A percentile compares a stretch with the other conserved stretches of the same genome.
Conservation (phyloP, 106 monocot genomes). For the Allium cepa region DNA sequence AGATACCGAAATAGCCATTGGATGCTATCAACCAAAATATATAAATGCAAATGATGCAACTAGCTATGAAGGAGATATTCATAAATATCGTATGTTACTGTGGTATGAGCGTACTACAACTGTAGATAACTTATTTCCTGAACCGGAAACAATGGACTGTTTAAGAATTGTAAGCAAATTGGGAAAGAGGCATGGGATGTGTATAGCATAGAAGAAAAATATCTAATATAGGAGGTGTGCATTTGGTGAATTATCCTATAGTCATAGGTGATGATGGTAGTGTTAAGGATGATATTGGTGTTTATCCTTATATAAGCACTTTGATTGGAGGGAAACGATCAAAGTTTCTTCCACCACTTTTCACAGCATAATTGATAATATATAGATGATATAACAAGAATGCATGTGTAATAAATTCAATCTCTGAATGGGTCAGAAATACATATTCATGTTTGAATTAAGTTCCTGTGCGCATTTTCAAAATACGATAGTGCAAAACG, state of each 20-base stretch:
- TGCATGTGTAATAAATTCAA: too few species aligned
- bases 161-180: constrained; percentile 3
- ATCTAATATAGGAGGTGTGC: too few species aligned
- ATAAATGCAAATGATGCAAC: neutral
- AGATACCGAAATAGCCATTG: constrained; percentile 57
- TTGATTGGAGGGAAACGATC: constrained; percentile 32
- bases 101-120: constrained; percentile 43
- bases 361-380: neutral
- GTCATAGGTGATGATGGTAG: constrained; percentile 14
- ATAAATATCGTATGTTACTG: constrained; percentile 36
- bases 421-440: too few species aligned
- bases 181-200: constrained; percentile 29
- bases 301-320: constrained; percentile 29
- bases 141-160: constrained; percentile 21
- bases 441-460: too few species aligned
- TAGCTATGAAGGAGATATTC: constrained; percentile 17
- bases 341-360: constrained; percentile 29
- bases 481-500: too few species aligned
- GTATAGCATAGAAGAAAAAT: constrained; percentile 35
- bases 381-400: too few species aligned
- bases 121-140: constrained; percentile 7
- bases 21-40: constrained; percentile 35
- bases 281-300: constrained; percentile 6
- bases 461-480: too few species aligned
- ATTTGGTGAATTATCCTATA: constrained; percentile 36